Evolutionary conservation across 805 yeast species (phyloP).

Genomic region (Suhomyces xylopsoci): DNA sequence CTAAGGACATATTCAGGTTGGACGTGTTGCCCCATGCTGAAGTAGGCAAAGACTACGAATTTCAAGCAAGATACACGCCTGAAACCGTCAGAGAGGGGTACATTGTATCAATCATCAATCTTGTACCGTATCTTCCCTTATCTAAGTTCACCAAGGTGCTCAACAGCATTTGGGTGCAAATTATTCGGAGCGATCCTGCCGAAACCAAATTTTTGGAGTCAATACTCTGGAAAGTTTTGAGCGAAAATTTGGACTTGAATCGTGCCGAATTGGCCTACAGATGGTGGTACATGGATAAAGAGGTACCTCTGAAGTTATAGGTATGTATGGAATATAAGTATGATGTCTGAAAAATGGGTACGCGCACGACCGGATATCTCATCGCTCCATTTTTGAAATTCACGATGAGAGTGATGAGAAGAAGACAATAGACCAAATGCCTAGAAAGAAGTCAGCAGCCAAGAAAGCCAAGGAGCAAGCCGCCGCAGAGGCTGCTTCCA

Average conservation of each 20-base stretch:
- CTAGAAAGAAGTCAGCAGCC: slow-evolving; percentile 84
- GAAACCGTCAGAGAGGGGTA: slow-evolving; percentile 49
- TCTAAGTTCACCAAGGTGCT: slow-evolving; percentile 46
- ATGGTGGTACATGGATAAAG: slow-evolving; percentile 58
- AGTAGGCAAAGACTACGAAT: slow-evolving; percentile 14
- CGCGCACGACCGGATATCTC: slow-evolving; percentile 8
- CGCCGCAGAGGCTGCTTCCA: neutral
- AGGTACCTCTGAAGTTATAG: slow-evolving; percentile 5
- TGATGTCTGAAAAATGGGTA: neutral
- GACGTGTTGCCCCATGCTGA: slow-evolving; percentile 11
- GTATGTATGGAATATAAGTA: neutral
- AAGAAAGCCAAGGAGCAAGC: slow-evolving; percentile 58
- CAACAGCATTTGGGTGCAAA: slow-evolving; percentile 37
- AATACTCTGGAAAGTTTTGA: slow-evolving; percentile 51
- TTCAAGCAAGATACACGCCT: slow-evolving; percentile 26
- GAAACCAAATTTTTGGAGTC: slow-evolving; percentile 41
- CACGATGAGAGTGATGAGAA: neutral
- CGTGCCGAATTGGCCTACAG: slow-evolving; percentile 51
- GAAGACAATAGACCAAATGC: slow-evolving; percentile 42
- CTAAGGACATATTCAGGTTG: slow-evolving; percentile 24
- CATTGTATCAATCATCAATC: slow-evolving; percentile 44
- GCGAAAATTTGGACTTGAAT: slow-evolving; percentile 57
- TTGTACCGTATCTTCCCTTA: slow-evolving; percentile 52
- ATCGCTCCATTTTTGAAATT: slow-evolving; percentile 15
- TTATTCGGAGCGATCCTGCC: slow-evolving; percentile 25